These are phyloP conservation scores for Rhododendron kiyosumense DNA, from an alignment of 148 eudicot species.

Conservation along the genomic window DNA sequence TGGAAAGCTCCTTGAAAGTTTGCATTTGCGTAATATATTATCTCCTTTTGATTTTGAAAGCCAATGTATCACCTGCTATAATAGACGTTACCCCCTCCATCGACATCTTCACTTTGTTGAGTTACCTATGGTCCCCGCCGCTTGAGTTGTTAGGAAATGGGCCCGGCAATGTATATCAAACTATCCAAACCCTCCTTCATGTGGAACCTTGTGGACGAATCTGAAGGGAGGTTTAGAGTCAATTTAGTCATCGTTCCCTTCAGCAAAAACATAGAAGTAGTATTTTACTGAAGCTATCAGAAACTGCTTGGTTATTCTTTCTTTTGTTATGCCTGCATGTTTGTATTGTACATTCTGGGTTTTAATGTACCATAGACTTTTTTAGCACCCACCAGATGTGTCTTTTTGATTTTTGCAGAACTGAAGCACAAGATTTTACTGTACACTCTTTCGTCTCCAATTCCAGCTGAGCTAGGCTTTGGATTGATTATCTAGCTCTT, in stretches of 20 bases:
- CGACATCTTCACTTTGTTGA: background rate
- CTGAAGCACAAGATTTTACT: no score
- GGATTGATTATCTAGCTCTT: no score
- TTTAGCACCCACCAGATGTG: background rate
- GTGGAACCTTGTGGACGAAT: background rate
- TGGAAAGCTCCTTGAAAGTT: background rate
- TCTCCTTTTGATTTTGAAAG: background rate
- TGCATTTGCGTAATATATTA: background rate
- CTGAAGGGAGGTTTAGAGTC: background rate
- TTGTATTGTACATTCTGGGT: background rate
- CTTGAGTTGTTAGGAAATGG: background rate
- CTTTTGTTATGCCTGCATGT: background rate
- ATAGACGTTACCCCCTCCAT: background rate
- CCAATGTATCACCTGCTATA: background rate
- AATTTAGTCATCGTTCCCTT: background rate
- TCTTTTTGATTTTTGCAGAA: conserved; percentile 1
- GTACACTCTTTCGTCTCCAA: no score
- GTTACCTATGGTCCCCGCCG: background rate
- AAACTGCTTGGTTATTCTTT: background rate
- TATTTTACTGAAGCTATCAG: background rate
- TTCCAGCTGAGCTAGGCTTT: no score
- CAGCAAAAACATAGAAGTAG: background rate
- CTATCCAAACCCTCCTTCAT: background rate
- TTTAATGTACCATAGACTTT: background rate
- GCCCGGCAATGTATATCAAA: background rate